Evolutionary conservation across 805 yeast genomes (phyloP), one percentile per base, ranked within the genome.

Genomic region (Ogataea methanolica): DNA sequence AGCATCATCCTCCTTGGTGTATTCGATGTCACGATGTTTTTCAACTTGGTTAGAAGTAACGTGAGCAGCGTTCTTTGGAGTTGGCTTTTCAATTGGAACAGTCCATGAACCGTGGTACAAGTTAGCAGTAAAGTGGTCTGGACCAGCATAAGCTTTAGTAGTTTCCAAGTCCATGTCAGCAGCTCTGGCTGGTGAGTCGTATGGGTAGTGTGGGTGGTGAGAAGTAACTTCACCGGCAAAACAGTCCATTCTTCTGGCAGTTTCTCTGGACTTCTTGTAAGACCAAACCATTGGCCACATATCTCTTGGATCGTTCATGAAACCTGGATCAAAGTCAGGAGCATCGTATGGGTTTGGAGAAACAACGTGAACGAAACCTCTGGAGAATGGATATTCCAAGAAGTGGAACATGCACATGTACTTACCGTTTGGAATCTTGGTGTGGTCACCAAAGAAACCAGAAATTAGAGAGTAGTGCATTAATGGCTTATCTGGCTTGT

Each of bases 251-350:
- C 59, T 55, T 52, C 64, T 56, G 14, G 62, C 62, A 22, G 64
- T 60, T 51, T 58, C 55, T 56, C 64, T 56, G 17, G 64, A 55
- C 50, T 58, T 58, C 61, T 60, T 60, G 56, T 58, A 60, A 29
- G 62, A 47, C 64, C 64, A 60, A 42, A 60, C 62, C 60, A 60
- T 51, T 33, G 64, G 64, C 61, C 62, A 59, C 56, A 60, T 41
- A 52, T 60, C 64, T 51, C 61, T 55, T 45, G 50, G 45, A 49
- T 60, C 64, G 52, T 60, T 57, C 58, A 60, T 43, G 58, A 60
- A 60, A 51, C 64, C 64, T 35, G 62, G 49, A 45, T 60, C 64
- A 49, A 60, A 60, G 55, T 56, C 62, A 44, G 64, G 62, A 34
- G 50, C 49, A 34, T 43, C 64, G 52, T 60, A 60, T 48, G 64